Percentiles rank a stretch among this genome's conserved stretches.
These are phyloP conservation scores for Salvia rosmarinus DNA, from an alignment of 257 asterid genomes.

Conservation along the genomic window DNA sequence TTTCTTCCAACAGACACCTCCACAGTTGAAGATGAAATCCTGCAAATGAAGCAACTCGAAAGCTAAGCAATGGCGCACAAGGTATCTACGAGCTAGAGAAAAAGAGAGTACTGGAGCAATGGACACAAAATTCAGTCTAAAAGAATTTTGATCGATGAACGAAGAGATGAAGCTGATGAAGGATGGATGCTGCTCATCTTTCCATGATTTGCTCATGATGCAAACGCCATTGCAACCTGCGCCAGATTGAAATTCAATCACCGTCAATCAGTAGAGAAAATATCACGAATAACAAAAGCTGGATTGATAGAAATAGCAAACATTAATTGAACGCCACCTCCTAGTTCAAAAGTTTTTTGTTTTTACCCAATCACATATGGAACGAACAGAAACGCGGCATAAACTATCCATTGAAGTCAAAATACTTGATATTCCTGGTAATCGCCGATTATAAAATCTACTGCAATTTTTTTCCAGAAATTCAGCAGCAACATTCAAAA, in stretches of 20 bases:
- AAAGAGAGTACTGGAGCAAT: constrained; percentile 73
- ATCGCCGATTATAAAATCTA: constrained; percentile 1
- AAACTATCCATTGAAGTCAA: background rate
- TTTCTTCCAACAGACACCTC: constrained; percentile 44
- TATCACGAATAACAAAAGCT: background rate
- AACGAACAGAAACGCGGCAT: constrained; percentile 1
- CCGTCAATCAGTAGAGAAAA: constrained; percentile 3
- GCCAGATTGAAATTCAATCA: constrained; percentile 24
- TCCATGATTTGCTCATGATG: constrained; percentile 84
- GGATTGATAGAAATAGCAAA: background rate
- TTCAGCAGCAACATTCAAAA: constrained; percentile 3
- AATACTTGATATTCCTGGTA: background rate
- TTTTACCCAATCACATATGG: background rate
- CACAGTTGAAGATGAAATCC: constrained; percentile 95
- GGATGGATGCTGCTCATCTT: constrained; percentile 74
- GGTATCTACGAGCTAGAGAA: constrained; percentile 21
- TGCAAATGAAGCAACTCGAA: constrained; percentile 45
- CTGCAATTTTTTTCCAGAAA: background rate
- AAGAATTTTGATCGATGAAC: constrained; percentile 76
- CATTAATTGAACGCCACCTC: background rate
- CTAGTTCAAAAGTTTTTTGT: background rate
- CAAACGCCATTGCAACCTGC: constrained; percentile 82
- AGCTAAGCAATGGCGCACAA: background rate
- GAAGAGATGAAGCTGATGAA: constrained; percentile 79
- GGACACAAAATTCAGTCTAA: constrained; percentile 63